Base-by-base conservation (phyloP, 2,329 filamentous ascomycete species). In the Fusarium begoniae region DNA sequence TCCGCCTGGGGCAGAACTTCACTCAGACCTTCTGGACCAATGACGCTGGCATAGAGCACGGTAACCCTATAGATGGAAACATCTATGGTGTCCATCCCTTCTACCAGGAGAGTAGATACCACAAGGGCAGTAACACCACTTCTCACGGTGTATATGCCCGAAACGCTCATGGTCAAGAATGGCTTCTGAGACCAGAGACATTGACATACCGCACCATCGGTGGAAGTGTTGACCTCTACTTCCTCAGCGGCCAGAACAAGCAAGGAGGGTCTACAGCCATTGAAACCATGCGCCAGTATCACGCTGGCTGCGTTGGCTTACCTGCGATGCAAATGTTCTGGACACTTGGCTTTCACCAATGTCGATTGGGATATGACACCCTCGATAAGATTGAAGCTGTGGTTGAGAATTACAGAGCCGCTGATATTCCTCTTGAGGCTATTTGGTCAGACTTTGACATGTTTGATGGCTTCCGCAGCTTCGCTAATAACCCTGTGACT, bases 361-460 rank as follows among this genome's bases (percentile, higher is more conserved):
- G 56, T 15, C 56, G 56, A 6, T 30, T 59, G 24, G 56, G 56
- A 28, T 59, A 59, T 8, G 56, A 59, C 15, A 59, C 56, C 3
- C 56, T 59, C 3, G 43, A 51, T 6, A 59, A 59, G 32, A 59
- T 59, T 1, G 56, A 59, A 8, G 20, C 56, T 10, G 43, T 59
- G 12, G 62, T 65, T 1, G 45, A 65, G 45, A 65, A 61, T 8
- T 65, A 65, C 38, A 61, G 62, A 24, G 62, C 55, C 24, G 45
- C 55, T 22, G 32, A 65, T 7, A 65, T 65, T 14, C 62, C 62
- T 0, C 56, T 65, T 10, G 62, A 60, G 54, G 62, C 55, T 18
- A 65, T 65, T 15, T 65, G 62, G 62, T 65, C 62, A 47, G 62
- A 65, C 35, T 65, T 65, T 20, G 62, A 65, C 55, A 65, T 65